phyloP scores from a whole-genome alignment of 2,329 filamentous ascomycete genomes.

The Arthrobotrys iridis region DNA sequence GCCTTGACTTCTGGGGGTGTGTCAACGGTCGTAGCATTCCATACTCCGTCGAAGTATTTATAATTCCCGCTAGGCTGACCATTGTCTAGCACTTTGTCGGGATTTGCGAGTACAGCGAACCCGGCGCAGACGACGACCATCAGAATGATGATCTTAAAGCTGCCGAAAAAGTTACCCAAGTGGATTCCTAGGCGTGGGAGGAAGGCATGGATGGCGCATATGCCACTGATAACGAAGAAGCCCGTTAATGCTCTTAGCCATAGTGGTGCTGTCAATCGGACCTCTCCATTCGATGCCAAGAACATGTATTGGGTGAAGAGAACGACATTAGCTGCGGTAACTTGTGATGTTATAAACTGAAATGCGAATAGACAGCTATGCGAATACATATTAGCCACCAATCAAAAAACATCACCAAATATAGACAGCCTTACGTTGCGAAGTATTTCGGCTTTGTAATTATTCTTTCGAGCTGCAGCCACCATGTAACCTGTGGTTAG shows the following conservation, averaged over 20 bases:
- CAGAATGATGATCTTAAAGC: constrained; percentile 61
- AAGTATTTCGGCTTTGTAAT: constrained; percentile 70
- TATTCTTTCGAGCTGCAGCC: constrained; percentile 69
- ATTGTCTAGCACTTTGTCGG: constrained; percentile 23
- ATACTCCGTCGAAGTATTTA: constrained; percentile 35
- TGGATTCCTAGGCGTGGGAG: constrained; percentile 60
- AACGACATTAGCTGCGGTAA: constrained; percentile 48
- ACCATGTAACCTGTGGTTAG: constrained; percentile 9
- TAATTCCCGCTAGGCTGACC: constrained; percentile 42
- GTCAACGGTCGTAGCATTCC: constrained; percentile 49
- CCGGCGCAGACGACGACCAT: constrained; percentile 60
- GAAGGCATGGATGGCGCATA: constrained; percentile 61
- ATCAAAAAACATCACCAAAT: not conserved
- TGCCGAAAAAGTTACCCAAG: constrained; percentile 60
- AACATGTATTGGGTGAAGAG: constrained; percentile 52
- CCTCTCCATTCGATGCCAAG: constrained; percentile 31
- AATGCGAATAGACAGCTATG: constrained; percentile 48
- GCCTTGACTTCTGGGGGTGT: constrained; percentile 30
- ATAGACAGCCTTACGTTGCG: constrained; percentile 62
- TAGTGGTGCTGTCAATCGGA: constrained; percentile 19
- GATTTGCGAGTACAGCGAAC: constrained; percentile 59
- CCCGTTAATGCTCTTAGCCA: constrained; percentile 43
- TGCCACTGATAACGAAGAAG: constrained; percentile 49
- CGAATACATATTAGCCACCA: not conserved
- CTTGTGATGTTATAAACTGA: constrained; percentile 47